Evolutionary conservation across 2,329 filamentous ascomycete genomes (phyloP), one percentile per base, ranked within the genome.

Genomic region (Colletotrichum tabaci): DNA sequence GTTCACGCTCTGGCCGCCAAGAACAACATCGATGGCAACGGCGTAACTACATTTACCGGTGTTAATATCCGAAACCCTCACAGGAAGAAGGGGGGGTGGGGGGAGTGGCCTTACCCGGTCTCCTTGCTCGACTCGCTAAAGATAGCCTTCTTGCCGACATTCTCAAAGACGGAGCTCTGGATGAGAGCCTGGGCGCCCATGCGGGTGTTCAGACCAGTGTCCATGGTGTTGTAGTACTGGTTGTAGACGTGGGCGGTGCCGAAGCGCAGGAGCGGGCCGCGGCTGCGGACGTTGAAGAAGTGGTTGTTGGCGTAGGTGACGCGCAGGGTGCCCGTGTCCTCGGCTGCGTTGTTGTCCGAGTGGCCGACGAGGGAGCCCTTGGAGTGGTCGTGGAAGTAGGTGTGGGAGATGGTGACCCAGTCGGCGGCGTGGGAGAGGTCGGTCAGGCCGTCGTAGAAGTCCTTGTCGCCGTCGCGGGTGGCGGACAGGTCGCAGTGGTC

Each of bases 401-500:
- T 77, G 61, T 77, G 76, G 9, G 77, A 77, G 70, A 86, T 77
- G 53, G 85, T 90, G 67, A 91, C 79, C 76, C 82, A 92, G 81
- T 92, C 89, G 3, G 85, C 83, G 42, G 84, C 90, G 79, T 91
- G 90, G 53, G 87, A 90, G 35, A 84, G 81, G 73, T 92, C 90
- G 47, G 89, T 80, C 1, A 92, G 85, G 15, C 90, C 90, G 67
- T 92, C 90, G 77, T 91, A 92, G 80, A 88, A 90, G 81, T 92
- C 89, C 81, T 92, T 92, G 82, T 85, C 88, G 80, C 91, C 86
- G 18, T 66, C 61, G 7, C 72, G 60, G 8, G 72, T 72, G n/a
- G 87, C 88, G 7, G 86, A 88, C 15, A 92, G 83, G 73, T 92
- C 89, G 77, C 85, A 84, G 81, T 92, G 90, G 80, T 92, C 90